Evolutionary conservation across 176 grass and related monocot genomes (phyloP), one percentile per base, ranked within the genome.

Genomic region (Themeda triandra): DNA sequence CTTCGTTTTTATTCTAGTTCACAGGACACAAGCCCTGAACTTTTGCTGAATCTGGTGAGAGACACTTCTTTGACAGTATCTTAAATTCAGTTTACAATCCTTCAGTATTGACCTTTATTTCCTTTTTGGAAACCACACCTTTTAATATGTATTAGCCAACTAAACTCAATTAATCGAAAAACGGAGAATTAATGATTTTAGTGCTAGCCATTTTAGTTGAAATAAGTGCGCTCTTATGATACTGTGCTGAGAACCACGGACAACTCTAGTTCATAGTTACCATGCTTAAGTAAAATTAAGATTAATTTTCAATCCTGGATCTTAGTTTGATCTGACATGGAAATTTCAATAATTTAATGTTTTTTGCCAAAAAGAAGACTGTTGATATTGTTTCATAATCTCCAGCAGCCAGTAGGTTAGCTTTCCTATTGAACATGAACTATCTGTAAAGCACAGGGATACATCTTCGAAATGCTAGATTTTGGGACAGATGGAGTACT

Each of bases 1-100:
- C 45, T 46, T 46, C 13, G 4, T 46, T 46, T 46, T 46, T 15
- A 46, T 46, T 46, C 27, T 73, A 64, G 37, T 77, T 91, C 78
- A 67, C 87, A 98, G 92, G 87, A n/a, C n/a, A 98, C 89, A 59
- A 95, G 91, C 86, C 77, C 91, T 75, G 93, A 95, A 66, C 92
- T 98, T 77, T 46, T 98, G 29, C 58, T 98, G 58, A 98, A 95
- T 76, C 45, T 89, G 23, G 91, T 98, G 93, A 92, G 83, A 1
- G 27, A 33, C 6, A 29, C 33, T 75, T 73, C 28, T 73, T 70
- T 85, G 35, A 6, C 33, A 84, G 12, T 29, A 82, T 78, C 65
- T 78, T 37, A 46, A 77, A 37, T 76, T 83, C 25, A 48, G 18
- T 81, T 79, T 73, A 27, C 18, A 39, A 78, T 56, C 72, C 21